phyloP scores from a whole-genome alignment of 371 early-diverging fungal genomes.

The Haplosporangium sp. region DNA sequence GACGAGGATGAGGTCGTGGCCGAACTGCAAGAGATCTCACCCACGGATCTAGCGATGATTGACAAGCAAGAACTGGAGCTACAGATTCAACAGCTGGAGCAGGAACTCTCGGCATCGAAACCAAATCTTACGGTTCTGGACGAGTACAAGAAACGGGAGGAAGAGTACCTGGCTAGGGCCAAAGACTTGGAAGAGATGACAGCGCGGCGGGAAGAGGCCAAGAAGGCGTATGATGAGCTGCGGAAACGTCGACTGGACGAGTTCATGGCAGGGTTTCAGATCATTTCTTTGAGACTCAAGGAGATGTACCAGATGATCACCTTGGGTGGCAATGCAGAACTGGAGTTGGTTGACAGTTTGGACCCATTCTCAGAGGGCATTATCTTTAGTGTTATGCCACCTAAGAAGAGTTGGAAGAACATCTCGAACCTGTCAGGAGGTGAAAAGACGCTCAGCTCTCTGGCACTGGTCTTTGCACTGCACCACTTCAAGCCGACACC shows the following conservation, averaged over 20 bases:
- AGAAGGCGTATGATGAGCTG: conserved; percentile 79
- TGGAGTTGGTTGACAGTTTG: conserved; percentile 99
- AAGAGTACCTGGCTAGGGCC: conserved; percentile 77
- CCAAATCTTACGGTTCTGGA: conserved; percentile 91
- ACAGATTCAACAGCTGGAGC: conserved; percentile 44
- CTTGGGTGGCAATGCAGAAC: conserved; percentile 99
- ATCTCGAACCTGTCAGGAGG: conserved; percentile 99
- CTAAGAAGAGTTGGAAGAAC: conserved; percentile 99
- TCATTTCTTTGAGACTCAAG: conserved; percentile 96
- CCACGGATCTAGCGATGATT: conserved; percentile 67
- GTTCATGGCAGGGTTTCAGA: conserved; percentile 97
- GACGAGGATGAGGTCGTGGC: conserved; percentile 54
- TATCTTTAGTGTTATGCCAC: conserved; percentile 99
- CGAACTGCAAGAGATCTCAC: conserved; percentile 61
- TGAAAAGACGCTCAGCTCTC: conserved; percentile 99
- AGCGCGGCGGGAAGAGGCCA: conserved; percentile 75
- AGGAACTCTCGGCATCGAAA: conserved; percentile 63
- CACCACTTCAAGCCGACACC: conserved; percentile 99
- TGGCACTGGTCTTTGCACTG: conserved; percentile 99
- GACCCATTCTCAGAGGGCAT: conserved; percentile 99
- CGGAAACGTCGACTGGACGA: conserved; percentile 87
- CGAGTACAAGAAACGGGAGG: conserved; percentile 86
- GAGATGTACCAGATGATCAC: conserved; percentile 99
- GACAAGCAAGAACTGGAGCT: conserved; percentile 66
- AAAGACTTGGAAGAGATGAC: conserved; percentile 85